phyloP scores from a whole-genome alignment of 2,329 filamentous ascomycete species.

The Tolypocladium album region DNA sequence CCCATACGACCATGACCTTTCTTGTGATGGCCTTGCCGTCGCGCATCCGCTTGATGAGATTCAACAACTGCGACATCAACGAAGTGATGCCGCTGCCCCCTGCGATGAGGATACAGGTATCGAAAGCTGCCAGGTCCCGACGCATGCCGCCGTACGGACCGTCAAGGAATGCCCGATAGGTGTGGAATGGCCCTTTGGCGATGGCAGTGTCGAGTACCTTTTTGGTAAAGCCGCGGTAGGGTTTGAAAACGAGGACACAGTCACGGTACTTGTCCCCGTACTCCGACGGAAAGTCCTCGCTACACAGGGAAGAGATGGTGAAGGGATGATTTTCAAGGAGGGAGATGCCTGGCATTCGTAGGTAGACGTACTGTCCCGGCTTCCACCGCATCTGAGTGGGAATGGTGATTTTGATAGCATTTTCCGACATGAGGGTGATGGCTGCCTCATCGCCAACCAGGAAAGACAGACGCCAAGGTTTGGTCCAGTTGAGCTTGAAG shows the following conservation, averaged over 20 bases:
- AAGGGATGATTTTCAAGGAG: conserved; percentile 91
- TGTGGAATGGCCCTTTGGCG: conserved; percentile 80
- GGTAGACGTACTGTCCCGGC: conserved; percentile 88
- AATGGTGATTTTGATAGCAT: conserved; percentile 91
- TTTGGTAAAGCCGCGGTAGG: conserved; percentile 82
- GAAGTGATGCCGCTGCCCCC: conserved; percentile 93
- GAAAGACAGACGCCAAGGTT: conserved; percentile 68
- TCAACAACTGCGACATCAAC: conserved; percentile 79
- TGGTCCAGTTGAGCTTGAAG: conserved; percentile 84
- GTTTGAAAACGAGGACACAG: conserved; percentile 83
- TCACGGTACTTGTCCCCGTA: conserved; percentile 84
- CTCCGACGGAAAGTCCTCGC: conserved; percentile 83
- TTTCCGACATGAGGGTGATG: conserved; percentile 80
- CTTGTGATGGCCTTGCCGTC: conserved; percentile 90
- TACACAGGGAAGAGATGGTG: conserved; percentile 86
- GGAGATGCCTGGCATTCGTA: conserved; percentile 87
- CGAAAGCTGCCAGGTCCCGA: conserved; percentile 79
- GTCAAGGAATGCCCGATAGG: conserved; percentile 84
- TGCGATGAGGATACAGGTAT: conserved; percentile 85
- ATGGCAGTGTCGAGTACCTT: conserved; percentile 75
- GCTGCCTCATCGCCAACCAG: conserved; percentile 86
- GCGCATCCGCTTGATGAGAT: conserved; percentile 93
- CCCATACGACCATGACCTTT: conserved; percentile 88
- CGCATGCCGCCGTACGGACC: conserved; percentile 94
- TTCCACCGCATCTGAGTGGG: conserved; percentile 89